These are phyloP conservation scores for Penicillium sp. DNA, from an alignment of 2,329 filamentous ascomycete species.

Conservation along the genomic window DNA sequence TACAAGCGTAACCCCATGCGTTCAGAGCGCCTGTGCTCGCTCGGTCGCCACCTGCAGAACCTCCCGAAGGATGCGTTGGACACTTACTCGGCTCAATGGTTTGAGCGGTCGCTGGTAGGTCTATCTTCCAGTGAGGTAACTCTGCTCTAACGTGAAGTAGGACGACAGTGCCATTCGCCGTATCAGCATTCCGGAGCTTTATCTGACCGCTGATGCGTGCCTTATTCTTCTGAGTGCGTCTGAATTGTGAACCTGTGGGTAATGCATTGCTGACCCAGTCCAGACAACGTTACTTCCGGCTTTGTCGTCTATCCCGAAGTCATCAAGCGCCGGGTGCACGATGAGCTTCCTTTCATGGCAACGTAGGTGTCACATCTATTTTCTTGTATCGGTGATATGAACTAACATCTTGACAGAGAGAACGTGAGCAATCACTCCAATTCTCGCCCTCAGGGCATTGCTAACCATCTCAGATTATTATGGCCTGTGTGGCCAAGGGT, in stretches of 20 bases:
- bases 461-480: slow-evolving; percentile 58
- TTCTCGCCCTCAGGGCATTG: slow-evolving; percentile 6
- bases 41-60: slow-evolving; percentile 53
- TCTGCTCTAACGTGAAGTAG: slow-evolving; percentile 19
- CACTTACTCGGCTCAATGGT: slow-evolving; percentile 67
- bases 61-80: slow-evolving; percentile 54
- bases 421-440: slow-evolving; percentile 21
- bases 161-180: slow-evolving; percentile 67
- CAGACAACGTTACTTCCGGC: slow-evolving; percentile 63
- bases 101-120: slow-evolving; percentile 61
- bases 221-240: slow-evolving; percentile 35
- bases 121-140: background rate
- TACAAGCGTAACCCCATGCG: slow-evolving; percentile 59
- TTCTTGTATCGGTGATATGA: background rate
- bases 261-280: slow-evolving; percentile 6
- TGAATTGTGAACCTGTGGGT: background rate
- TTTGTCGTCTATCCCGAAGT: slow-evolving; percentile 73
- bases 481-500: slow-evolving; percentile 68
- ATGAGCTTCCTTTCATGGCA: slow-evolving; percentile 82
- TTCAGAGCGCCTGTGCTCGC: slow-evolving; percentile 55
- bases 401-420: slow-evolving; percentile 28
- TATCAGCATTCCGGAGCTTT: slow-evolving; percentile 56
- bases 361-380: slow-evolving; percentile 47
- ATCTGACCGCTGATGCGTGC: slow-evolving; percentile 61
- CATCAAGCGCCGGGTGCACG: slow-evolving; percentile 61